Conservation (phyloP, 2,329 filamentous ascomycete species). For the Aspergillus pseudoglaucus region DNA sequence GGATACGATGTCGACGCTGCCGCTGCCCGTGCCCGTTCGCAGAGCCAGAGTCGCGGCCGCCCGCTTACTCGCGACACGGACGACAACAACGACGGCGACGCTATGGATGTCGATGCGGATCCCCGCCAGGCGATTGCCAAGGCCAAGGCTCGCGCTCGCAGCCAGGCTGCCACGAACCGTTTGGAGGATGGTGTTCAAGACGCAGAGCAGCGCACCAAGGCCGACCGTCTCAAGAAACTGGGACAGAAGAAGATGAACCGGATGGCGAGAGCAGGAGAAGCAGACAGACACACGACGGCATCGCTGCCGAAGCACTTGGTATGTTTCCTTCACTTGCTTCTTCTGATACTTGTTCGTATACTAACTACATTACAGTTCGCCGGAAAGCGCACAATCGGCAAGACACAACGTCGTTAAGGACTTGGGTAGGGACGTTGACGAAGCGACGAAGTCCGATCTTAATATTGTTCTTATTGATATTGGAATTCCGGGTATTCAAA, state of each 20-base stretch:
- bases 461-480: constrained; percentile 23
- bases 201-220: constrained; percentile 63
- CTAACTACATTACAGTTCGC: constrained; percentile 53
- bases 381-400: constrained; percentile 91
- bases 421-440: constrained; percentile 10
- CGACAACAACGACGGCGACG: constrained; percentile 61
- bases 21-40: constrained; percentile 63
- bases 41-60: constrained; percentile 59
- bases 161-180: constrained; percentile 45
- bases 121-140: constrained; percentile 50
- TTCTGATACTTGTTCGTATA: background rate
- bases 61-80: constrained; percentile 59
- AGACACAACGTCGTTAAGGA: constrained; percentile 52
- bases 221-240: constrained; percentile 79
- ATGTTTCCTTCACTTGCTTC: constrained; percentile 39
- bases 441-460: constrained; percentile 24
- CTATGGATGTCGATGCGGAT: constrained; percentile 55
- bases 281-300: constrained; percentile 79
- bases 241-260: constrained; percentile 98
- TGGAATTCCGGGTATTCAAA: constrained; percentile 19
- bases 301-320: constrained; percentile 86
- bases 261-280: constrained; percentile 94
- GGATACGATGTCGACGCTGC: constrained; percentile 77
- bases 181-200: constrained; percentile 55
- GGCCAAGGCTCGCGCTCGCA: constrained; percentile 64